Evolutionary conservation across 202 grass and related monocot genomes (phyloP).

Genomic region (Musa balbisiana): DNA sequence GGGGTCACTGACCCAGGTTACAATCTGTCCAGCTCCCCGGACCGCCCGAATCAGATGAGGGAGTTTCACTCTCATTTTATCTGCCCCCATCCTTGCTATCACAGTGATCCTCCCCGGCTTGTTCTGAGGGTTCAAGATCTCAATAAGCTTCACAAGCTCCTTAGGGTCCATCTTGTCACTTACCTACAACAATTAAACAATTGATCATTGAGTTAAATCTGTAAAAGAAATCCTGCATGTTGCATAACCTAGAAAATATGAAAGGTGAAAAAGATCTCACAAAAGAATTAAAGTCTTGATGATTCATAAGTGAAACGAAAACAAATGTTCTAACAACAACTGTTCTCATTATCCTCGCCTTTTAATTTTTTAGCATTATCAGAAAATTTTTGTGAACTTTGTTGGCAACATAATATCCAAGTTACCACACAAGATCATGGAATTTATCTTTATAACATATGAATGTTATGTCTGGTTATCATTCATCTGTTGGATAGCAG

Average conservation of each 20-base stretch:
- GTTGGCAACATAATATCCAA: neutral
- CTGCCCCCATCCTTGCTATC: slow-evolving; percentile 71
- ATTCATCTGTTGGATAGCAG: neutral
- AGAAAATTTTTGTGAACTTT: neutral
- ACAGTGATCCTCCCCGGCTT: slow-evolving; percentile 78
- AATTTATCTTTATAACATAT: too few relatives aligned
- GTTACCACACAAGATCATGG: neutral
- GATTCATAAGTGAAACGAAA: neutral
- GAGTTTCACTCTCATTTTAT: slow-evolving; percentile 88
- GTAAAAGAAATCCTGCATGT: neutral
- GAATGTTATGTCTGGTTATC: neutral
- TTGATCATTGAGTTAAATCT: neutral
- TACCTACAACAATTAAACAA: slow-evolving; percentile 38
- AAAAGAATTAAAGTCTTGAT: neutral
- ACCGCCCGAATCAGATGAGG: slow-evolving; percentile 77
- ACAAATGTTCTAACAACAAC: neutral
- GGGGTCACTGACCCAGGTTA: slow-evolving; percentile 86
- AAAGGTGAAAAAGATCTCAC: neutral
- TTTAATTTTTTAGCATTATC: neutral
- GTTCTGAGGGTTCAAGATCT: slow-evolving; percentile 77
- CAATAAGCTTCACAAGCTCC: slow-evolving; percentile 68
- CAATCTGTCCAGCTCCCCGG: slow-evolving; percentile 59
- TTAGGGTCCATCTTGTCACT: slow-evolving; percentile 82
- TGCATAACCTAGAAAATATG: neutral
- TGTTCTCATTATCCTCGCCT: neutral